Base-by-base conservation (phyloP, 208 protist species). In the Phytomonas francai region DNA sequence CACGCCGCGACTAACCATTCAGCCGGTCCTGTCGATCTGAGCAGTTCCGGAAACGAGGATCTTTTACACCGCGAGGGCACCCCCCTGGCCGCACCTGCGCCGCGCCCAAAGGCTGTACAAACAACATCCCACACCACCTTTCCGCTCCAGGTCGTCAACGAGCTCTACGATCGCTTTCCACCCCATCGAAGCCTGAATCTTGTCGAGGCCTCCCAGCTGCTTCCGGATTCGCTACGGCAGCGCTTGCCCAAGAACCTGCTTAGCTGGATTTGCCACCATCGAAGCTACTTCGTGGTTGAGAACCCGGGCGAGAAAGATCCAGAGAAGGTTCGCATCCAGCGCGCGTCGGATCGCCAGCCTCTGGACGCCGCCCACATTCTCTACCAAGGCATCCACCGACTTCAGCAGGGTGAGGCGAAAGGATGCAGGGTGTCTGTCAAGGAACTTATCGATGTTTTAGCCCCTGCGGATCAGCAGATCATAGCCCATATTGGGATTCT, bases 161-260 rank as follows among this genome's bases (percentile, higher is more conserved):
- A 83, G 49, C 76, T 81, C 27, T 94, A 85, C 73, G 88, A 94
- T 71, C 77, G 78, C 31, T 83, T 94, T 39, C 85, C 85, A 11
- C 68, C 78, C 0, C 14, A 87, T 34, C 36, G 70, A 25, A 81
- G 73, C 12, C 79, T 91, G n/a, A 88, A 74, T 58, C 65, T 89
- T 30, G 69, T 66, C 8, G 85, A 92, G 16, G 73, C 81, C 16
- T 65, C 90, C 45, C 74, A 11, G 19, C 78, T 94, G 58, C 77
- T 94, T 16, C 73, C 79, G 34, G 28, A 71, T 14, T 74, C 79
- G 28, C 81, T 91, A 80, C 78, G 69, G 7, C 30, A 65, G 27
- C 71, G 58, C 29, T 77, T 70, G 49, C 82, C 85, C 22, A 79
- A 76, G 25, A 79, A 85, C 30, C 45, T 92, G 16, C 64, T 83